Percentiles rank a stretch among this genome's conserved stretches.
phyloP scores from a whole-genome alignment of 192 early-diverging fungal species.

The Mortierella claussenii region DNA sequence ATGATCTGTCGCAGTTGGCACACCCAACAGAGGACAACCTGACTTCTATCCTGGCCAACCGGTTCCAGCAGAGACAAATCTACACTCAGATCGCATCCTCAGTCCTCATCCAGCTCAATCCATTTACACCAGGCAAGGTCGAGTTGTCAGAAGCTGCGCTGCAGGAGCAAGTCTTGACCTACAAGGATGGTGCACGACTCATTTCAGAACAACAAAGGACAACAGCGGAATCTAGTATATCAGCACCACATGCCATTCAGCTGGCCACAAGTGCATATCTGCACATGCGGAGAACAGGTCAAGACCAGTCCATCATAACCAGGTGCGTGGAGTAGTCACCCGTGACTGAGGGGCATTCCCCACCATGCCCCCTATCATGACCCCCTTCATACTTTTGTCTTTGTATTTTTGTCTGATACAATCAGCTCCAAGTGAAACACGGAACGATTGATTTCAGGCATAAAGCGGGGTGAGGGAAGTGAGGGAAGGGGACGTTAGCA shows the following conservation, averaged over 20 bases:
- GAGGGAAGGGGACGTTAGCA: too few relatives aligned
- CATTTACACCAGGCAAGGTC: conserved; percentile 64
- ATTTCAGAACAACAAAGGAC: not conserved
- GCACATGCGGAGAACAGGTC: conserved; percentile 87
- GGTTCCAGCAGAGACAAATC: conserved; percentile 65
- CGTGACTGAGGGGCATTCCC: too few relatives aligned
- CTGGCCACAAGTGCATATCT: conserved; percentile 86
- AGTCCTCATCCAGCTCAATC: conserved; percentile 77
- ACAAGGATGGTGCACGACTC: conserved; percentile 65
- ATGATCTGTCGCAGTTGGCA: conserved; percentile 37
- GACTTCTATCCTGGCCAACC: conserved; percentile 57
- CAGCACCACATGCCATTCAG: conserved; percentile 85
- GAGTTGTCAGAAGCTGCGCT: conserved; percentile 67
- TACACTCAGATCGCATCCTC: conserved; percentile 79
- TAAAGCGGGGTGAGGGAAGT: too few relatives aligned
- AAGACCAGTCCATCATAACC: conserved; percentile 91
- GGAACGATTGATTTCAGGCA: too few relatives aligned
- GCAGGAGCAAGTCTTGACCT: conserved; percentile 79
- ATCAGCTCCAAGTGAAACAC: too few relatives aligned
- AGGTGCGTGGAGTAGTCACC: too few relatives aligned
- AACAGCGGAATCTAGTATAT: conserved; percentile 6
- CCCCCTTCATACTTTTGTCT: too few relatives aligned
- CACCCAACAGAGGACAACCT: conserved; percentile 51
- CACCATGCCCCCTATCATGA: too few relatives aligned
- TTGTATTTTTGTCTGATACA: too few relatives aligned